phyloP scores from a whole-genome alignment of 345 rosid genomes.

The Barbarea vulgaris region DNA sequence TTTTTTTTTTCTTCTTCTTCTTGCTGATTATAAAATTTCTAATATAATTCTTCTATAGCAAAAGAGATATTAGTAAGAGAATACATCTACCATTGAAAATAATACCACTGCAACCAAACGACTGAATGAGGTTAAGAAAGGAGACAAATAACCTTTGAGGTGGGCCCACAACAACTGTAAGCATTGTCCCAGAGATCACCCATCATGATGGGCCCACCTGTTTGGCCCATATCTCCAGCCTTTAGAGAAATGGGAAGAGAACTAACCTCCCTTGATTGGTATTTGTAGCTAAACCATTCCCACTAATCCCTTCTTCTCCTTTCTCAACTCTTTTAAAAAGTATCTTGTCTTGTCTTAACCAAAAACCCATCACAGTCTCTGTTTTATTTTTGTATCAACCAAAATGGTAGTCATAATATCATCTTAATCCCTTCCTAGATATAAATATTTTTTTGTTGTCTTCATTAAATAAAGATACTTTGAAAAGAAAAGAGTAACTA shows the following conservation, averaged over 20 bases:
- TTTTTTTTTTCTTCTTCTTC: neutral
- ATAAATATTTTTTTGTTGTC: neutral
- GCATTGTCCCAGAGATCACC: constrained; percentile 41
- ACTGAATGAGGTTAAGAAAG: constrained; percentile 22
- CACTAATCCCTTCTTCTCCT: neutral
- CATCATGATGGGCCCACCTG: constrained; percentile 37
- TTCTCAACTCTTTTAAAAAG: constrained; percentile 14
- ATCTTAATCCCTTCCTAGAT: neutral
- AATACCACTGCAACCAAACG: constrained; percentile 23
- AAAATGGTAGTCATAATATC: neutral
- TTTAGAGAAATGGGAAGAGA: constrained; percentile 4
- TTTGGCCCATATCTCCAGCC: constrained; percentile 42
- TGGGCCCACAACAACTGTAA: constrained; percentile 29
- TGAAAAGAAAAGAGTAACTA: neutral
- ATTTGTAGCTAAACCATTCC: neutral
- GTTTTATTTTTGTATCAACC: neutral
- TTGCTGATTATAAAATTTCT: neutral
- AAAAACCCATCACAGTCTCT: constrained; percentile 6
- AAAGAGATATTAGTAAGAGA: neutral
- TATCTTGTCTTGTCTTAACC: constrained; percentile 29
- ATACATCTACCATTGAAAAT: neutral
- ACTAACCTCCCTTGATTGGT: neutral
- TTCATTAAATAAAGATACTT: neutral
- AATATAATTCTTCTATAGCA: neutral
- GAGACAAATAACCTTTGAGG: constrained; percentile 31